phyloP scores from a whole-genome alignment of 1,139 yeast species.

The Casaregolazyma lundiana region DNA sequence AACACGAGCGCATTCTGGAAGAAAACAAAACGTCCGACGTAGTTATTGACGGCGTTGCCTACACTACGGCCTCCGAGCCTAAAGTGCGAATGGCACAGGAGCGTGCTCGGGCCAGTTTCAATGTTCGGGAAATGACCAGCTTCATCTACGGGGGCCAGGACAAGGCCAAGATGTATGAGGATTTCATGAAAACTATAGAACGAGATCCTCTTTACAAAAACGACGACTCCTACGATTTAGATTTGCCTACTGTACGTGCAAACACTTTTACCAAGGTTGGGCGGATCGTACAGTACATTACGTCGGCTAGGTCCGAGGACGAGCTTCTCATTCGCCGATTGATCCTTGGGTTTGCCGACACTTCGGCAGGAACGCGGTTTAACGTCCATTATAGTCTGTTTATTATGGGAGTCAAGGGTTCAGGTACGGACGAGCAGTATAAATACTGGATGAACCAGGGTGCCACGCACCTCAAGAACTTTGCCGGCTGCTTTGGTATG shows the following conservation, averaged over 20 bases:
- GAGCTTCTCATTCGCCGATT: slow-evolving; percentile 36
- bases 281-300: slow-evolving; percentile 44
- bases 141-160: slow-evolving; percentile 53
- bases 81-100: slow-evolving; percentile 41
- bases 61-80: slow-evolving; percentile 35
- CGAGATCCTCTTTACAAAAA: slow-evolving; percentile 53
- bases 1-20: slow-evolving; percentile 6
- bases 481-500: slow-evolving; percentile 92
- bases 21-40: slow-evolving; percentile 28
- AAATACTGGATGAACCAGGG: slow-evolving; percentile 74
- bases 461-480: slow-evolving; percentile 55
- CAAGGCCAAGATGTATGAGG: slow-evolving; percentile 42
- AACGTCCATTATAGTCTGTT: slow-evolving; percentile 73
- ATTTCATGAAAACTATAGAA: slow-evolving; percentile 45
- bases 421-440: slow-evolving; percentile 59
- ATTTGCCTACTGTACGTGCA: slow-evolving; percentile 48
- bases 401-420: slow-evolving; percentile 63
- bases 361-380: slow-evolving; percentile 60
- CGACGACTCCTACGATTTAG: slow-evolving; percentile 49
- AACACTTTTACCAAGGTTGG: slow-evolving; percentile 49
- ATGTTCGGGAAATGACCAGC: slow-evolving; percentile 46
- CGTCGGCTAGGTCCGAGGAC: slow-evolving; percentile 42
- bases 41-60: slow-evolving; percentile 27
- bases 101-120: slow-evolving; percentile 44
- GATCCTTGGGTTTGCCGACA: slow-evolving; percentile 45